Conservation (phyloP, 2,329 filamentous ascomycete genomes). For the Teratosphaeriaceae sp. region DNA sequence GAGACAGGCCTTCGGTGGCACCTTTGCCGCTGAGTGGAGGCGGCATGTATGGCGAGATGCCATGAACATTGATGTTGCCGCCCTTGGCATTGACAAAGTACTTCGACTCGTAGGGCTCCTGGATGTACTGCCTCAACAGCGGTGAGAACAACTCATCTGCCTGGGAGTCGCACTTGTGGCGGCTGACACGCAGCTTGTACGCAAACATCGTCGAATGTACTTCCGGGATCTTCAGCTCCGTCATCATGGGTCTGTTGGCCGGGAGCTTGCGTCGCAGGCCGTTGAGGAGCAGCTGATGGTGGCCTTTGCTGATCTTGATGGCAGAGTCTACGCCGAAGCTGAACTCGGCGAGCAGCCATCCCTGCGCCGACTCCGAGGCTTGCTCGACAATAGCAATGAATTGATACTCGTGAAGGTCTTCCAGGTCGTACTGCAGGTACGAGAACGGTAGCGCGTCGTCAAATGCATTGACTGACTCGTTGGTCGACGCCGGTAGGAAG, state of each 20-base stretch:
- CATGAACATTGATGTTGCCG: constrained; percentile 82
- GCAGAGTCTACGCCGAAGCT: constrained; percentile 62
- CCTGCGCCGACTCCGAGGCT: constrained; percentile 53
- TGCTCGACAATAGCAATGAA: constrained; percentile 89
- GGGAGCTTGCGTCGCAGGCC: constrained; percentile 69
- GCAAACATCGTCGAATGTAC: constrained; percentile 82
- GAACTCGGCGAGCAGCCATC: constrained; percentile 86
- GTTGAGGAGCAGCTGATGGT: constrained; percentile 63
- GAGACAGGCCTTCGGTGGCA: constrained; percentile 61
- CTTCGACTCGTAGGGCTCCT: constrained; percentile 88
- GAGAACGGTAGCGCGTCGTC: constrained; percentile 67
- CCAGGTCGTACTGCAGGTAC: constrained; percentile 80
- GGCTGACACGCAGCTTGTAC: constrained; percentile 67
- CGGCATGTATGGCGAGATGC: constrained; percentile 86
- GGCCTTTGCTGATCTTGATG: constrained; percentile 58
- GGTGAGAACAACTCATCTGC: constrained; percentile 70
- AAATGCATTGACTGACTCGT: constrained; percentile 65
- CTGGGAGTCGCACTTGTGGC: constrained; percentile 53
- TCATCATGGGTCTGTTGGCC: constrained; percentile 65
- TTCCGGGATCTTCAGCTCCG: constrained; percentile 75
- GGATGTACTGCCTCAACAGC: constrained; percentile 78
- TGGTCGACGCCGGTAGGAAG: constrained; percentile 74
- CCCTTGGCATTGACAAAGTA: constrained; percentile 86
- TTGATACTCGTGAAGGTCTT: constrained; percentile 75
- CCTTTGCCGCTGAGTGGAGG: constrained; percentile 60